phyloP scores from a whole-genome alignment of 2,329 filamentous ascomycete genomes.

The Macrophomina pseudophaseolina region DNA sequence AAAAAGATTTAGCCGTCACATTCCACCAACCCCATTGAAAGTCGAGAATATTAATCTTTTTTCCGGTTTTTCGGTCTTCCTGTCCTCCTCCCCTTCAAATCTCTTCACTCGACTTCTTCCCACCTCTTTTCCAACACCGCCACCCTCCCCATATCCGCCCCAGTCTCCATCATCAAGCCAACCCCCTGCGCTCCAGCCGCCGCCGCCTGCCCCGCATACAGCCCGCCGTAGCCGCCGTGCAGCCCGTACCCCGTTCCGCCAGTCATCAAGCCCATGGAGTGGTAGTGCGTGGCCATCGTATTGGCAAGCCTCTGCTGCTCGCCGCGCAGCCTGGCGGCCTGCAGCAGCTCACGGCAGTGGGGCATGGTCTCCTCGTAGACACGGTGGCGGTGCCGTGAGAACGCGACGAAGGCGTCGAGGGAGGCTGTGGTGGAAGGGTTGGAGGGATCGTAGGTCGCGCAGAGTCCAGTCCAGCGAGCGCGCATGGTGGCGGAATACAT shows the following conservation, averaged over 20 bases:
- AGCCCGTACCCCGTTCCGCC: neutral
- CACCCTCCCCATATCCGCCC: neutral
- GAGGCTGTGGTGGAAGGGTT: neutral
- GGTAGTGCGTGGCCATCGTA: neutral
- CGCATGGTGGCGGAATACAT: conserved; percentile 6
- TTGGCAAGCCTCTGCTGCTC: neutral
- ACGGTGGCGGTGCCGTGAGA: neutral
- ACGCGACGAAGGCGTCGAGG: neutral
- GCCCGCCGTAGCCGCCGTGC: neutral
- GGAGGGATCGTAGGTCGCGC: neutral
- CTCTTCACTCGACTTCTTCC: conserved; percentile 6
- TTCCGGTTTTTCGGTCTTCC: no score
- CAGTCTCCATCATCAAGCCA: conserved; percentile 57
- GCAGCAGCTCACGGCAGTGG: neutral
- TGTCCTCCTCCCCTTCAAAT: no score
- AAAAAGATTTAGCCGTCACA: no score
- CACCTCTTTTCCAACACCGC: conserved; percentile 1
- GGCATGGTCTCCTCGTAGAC: conserved; percentile 9
- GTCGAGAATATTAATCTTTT: no score
- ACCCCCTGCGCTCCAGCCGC: neutral
- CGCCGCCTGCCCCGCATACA: conserved; percentile 4
- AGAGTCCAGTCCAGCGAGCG: neutral
- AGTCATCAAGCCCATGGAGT: neutral
- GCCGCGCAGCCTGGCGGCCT: neutral
- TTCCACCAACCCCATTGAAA: no score